Base-by-base conservation (phyloP, 768 basidiomycete species). In the Thelephora aurantiotincta region DNA sequence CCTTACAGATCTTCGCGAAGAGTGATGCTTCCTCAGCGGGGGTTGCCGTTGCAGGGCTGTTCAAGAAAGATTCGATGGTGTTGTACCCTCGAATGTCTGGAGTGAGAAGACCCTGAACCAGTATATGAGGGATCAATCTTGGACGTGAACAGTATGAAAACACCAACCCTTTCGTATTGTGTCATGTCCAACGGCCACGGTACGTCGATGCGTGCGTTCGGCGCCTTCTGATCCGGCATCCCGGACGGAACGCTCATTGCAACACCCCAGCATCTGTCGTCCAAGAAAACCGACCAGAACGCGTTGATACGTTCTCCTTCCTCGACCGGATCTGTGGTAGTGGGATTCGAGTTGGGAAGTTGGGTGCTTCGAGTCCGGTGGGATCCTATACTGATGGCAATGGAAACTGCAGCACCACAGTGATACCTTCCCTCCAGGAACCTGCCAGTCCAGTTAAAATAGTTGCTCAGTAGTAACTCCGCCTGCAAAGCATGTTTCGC, bases 291-390 rank as follows among this genome's bases (percentile, higher is more conserved):
- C 0, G 73, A 63, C 80, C 80, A 82, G 57, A 82, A 82, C 0
- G 70, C 75, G 47, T 75, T 76, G 49, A 82, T 78, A 30, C 77
- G 68, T 55, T 82, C 80, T 16, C 74, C 78, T 56, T 80, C 77
- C 51, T 80, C 79, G n/a, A 75, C 57, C 20, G 60, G 52, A 54
- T 74, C 71, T 14, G 47, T 55, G 37, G 67, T 7, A 57, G 50
- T 14, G n/a, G n/a, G n/a, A 51, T 55, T 46, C 46, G 54, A 48
- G 63, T 51, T 14, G 51, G 54, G 37, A 47, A 43, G 50, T 48
- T 49, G 47, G 44, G 51, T 55, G 55, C 52, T 63, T 37, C 51
- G 62, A 43, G 53, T 56, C 54, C 46, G 55, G 52, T 55, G 57
- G 47, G 52, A 56, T 51, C 47, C 60, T 50, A 60, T 52, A 9